Percentiles rank a stretch among this genome's conserved stretches.
These are phyloP conservation scores for Phymatotrichopsis omnivora DNA, from an alignment of 2,329 filamentous ascomycete genomes.

Conservation along the genomic window DNA sequence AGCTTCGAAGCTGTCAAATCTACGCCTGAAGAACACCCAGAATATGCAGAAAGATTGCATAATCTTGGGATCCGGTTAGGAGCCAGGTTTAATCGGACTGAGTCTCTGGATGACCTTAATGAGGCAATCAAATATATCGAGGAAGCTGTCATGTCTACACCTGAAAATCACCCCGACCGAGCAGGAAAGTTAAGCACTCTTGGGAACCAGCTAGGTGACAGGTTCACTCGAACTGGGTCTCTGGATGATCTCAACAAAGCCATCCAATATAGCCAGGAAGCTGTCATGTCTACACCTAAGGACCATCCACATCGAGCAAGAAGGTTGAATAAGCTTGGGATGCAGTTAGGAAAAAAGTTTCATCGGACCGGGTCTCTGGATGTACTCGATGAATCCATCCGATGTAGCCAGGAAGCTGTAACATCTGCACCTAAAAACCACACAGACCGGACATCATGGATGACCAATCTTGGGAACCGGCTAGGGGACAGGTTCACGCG, in stretches of 20 bases:
- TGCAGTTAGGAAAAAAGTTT: not conserved
- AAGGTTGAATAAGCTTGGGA: slow-evolving; percentile 2
- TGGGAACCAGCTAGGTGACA: not conserved
- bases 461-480: slow-evolving; percentile 5
- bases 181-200: not conserved
- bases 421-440: not conserved
- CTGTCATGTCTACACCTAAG: not conserved
- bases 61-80: not conserved
- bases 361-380: not conserved
- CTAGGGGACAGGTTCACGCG: not conserved
- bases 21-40: not conserved
- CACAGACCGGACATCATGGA: not conserved
- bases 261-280: not conserved
- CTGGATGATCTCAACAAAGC: slow-evolving; percentile 1
- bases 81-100: slow-evolving; percentile 1
- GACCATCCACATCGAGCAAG: not conserved
- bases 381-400: slow-evolving; percentile 3
- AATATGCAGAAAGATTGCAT: not conserved
- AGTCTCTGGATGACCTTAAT: slow-evolving; percentile 1
- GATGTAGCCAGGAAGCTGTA: slow-evolving; percentile 2
- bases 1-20: not conserved
- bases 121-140: not conserved
- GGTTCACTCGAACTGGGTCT: slow-evolving; percentile 5
- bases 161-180: not conserved
- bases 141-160: not conserved